A percentile compares a stretch with the other conserved stretches of the same genome.
Conservation (phyloP, 306 rosid species). For the Lablab purpureus region DNA sequence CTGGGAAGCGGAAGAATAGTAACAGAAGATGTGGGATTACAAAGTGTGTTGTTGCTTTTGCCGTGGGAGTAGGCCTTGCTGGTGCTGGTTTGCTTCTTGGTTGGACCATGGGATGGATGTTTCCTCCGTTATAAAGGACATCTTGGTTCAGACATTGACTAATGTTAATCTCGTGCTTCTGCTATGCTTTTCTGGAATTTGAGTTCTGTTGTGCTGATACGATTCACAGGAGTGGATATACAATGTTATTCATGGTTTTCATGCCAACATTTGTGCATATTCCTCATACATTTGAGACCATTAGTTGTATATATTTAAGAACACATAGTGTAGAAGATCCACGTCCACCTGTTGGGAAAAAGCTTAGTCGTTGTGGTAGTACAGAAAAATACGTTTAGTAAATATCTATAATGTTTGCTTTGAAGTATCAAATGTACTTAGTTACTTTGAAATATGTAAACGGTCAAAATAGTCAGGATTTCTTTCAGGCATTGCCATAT, state of each 20-base stretch:
- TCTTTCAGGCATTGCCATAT: neutral
- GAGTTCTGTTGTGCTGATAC: slow-evolving; percentile 32
- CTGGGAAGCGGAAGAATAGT: slow-evolving; percentile 50
- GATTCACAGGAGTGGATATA: slow-evolving; percentile 29
- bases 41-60: slow-evolving; percentile 63
- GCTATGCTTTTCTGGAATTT: slow-evolving; percentile 29
- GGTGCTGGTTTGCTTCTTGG: slow-evolving; percentile 93
- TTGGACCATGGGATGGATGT: slow-evolving; percentile 93
- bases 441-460: slow-evolving; percentile 11
- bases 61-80: slow-evolving; percentile 77
- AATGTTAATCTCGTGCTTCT: slow-evolving; percentile 24
- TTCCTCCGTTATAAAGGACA: slow-evolving; percentile 56
- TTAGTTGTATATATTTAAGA: slow-evolving; percentile 39
- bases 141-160: slow-evolving; percentile 33
- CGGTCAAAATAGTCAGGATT: neutral
- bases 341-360: neutral
- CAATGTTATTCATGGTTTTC: neutral
- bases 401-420: slow-evolving; percentile 11
- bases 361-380: neutral
- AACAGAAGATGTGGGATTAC: slow-evolving; percentile 51
- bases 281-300: slow-evolving; percentile 8
- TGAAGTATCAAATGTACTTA: neutral
- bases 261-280: slow-evolving; percentile 36
- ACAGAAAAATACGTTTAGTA: slow-evolving; percentile 23
- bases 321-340: slow-evolving; percentile 23